These are phyloP conservation scores for Picea glauca DNA, from an alignment of 75 land plant species.

Conservation along the genomic window DNA sequence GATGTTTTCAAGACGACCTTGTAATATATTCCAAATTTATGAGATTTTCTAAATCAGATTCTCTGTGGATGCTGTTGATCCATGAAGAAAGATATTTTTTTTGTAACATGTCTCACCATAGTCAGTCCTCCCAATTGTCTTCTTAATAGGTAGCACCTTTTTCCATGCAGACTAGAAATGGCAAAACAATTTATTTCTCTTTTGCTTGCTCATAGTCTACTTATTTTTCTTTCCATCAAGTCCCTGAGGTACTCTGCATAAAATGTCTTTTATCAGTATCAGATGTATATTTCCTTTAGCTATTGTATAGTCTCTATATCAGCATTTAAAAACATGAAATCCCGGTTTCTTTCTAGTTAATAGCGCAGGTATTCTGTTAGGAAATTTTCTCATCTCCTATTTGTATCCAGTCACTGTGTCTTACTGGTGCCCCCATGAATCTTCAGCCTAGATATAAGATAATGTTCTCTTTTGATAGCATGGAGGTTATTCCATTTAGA, in stretches of 20 bases:
- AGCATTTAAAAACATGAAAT: conserved; percentile 1
- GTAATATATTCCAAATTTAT: not conserved
- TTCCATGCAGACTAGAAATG: not conserved
- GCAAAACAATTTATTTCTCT: not conserved
- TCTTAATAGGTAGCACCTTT: not conserved
- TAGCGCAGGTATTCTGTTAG: not conserved
- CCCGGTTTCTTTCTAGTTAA: not conserved
- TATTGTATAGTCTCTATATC: not conserved
- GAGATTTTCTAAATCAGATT: conserved; percentile 1
- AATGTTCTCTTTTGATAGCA: not conserved
- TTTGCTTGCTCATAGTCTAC: too few relatives aligned
- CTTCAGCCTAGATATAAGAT: not conserved
- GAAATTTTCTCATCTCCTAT: too few relatives aligned
- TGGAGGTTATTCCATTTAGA: not conserved
- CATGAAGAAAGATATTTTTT: not conserved
- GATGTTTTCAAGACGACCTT: not conserved
- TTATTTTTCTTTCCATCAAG: too few relatives aligned
- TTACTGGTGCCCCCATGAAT: not conserved
- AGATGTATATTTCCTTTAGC: not conserved
- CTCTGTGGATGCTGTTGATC: not conserved
- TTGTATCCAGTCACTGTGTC: not conserved
- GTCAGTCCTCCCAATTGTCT: not conserved
- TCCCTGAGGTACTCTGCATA: too few relatives aligned
- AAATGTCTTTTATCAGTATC: too few relatives aligned
- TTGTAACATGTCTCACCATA: not conserved